These are phyloP conservation scores for Flaveria ramosissima DNA, from an alignment of 129 eudicot genomes.

Conservation along the genomic window DNA sequence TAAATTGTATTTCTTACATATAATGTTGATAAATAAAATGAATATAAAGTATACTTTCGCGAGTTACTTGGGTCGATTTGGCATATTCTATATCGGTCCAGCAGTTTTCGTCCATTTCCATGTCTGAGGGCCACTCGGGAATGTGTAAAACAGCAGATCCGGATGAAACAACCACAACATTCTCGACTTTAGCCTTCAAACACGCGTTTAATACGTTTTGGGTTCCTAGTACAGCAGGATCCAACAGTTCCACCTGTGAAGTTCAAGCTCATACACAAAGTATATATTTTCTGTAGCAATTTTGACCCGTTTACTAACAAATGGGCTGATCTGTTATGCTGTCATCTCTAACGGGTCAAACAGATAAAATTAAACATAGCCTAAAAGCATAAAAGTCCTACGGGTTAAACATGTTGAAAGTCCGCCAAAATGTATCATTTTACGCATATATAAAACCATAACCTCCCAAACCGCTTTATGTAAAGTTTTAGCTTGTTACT, in stretches of 20 bases:
- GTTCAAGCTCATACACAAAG: neutral
- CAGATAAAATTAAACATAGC: neutral
- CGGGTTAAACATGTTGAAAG: neutral
- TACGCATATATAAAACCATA: neutral
- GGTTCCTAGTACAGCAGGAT: slow-evolving; percentile 49
- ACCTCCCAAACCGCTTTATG: neutral
- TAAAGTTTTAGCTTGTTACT: neutral
- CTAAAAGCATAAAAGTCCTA: neutral
- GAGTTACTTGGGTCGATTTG: slow-evolving; percentile 26
- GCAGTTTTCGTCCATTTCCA: slow-evolving; percentile 46
- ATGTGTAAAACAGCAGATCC: slow-evolving; percentile 31
- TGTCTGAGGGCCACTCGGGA: slow-evolving; percentile 43
- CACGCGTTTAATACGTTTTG: slow-evolving; percentile 50
- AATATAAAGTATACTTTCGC: neutral
- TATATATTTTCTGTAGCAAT: neutral
- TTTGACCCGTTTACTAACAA: neutral
- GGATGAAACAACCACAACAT: slow-evolving; percentile 49
- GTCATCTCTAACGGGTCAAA: neutral
- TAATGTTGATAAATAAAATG: neutral
- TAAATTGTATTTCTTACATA: neutral
- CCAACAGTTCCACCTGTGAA: slow-evolving; percentile 38
- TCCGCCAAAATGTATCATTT: neutral
- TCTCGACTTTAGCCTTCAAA: slow-evolving; percentile 36
- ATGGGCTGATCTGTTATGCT: neutral
- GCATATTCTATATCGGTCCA: slow-evolving; percentile 44